These are phyloP conservation scores for Penicillium palitans DNA, from an alignment of 2,329 filamentous ascomycete species.

Conservation along the genomic window DNA sequence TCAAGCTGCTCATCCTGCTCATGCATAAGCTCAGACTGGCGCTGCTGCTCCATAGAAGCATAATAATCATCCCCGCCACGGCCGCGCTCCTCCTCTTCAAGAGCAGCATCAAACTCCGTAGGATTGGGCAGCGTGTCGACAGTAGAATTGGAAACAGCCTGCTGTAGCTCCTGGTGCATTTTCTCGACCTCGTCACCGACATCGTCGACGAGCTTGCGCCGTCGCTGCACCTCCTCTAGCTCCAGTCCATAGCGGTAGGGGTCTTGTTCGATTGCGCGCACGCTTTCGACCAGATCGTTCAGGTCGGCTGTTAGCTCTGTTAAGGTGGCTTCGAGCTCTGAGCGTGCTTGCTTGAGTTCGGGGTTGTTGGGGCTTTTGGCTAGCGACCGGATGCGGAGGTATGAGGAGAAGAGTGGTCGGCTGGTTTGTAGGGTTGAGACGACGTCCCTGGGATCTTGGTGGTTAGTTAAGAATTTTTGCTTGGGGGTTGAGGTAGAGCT, in stretches of 20 bases:
- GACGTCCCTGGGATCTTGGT: conserved; percentile 67
- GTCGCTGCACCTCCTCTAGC: conserved; percentile 74
- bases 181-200: conserved; percentile 84
- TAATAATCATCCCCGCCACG: conserved; percentile 62
- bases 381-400: conserved; percentile 90
- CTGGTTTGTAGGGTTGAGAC: conserved; percentile 76
- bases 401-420: conserved; percentile 87
- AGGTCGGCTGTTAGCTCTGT: conserved; percentile 80
- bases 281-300: conserved; percentile 80
- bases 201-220: conserved; percentile 80
- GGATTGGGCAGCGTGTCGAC: conserved; percentile 57
- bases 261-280: conserved; percentile 82
- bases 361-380: conserved; percentile 70
- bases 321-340: conserved; percentile 77
- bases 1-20: conserved; percentile 94
- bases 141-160: conserved; percentile 50
- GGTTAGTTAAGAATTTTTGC: conserved; percentile 12
- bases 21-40: conserved; percentile 87
- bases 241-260: conserved; percentile 86
- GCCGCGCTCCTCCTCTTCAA: conserved; percentile 42
- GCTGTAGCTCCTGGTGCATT: conserved; percentile 80
- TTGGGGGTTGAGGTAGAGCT: conserved; percentile 12
- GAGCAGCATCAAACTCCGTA: conserved; percentile 54
- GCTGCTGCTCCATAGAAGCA: conserved; percentile 82
- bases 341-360: conserved; percentile 62